phyloP scores from a whole-genome alignment of 352 stramenopile genomes.

The Pythium volutum region DNA sequence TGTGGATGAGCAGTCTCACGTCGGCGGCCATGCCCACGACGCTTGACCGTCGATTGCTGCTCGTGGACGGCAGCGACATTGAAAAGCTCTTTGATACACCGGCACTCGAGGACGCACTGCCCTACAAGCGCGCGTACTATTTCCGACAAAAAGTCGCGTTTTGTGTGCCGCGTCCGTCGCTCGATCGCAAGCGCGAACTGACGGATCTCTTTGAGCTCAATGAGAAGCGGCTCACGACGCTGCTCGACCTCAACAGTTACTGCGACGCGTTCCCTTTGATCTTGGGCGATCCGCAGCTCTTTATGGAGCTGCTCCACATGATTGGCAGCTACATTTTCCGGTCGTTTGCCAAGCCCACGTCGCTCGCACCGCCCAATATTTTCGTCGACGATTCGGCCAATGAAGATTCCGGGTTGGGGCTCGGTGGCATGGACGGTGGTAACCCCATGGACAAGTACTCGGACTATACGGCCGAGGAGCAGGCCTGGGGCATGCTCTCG shows the following conservation, averaged over 20 bases:
- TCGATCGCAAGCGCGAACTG: slow-evolving; percentile 39
- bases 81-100: slow-evolving; percentile 78
- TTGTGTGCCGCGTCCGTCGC: slow-evolving; percentile 51
- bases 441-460: slow-evolving; percentile 85
- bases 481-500: slow-evolving; percentile 77
- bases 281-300: slow-evolving; percentile 75
- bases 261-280: slow-evolving; percentile 83
- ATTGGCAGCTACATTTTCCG: slow-evolving; percentile 84
- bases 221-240: slow-evolving; percentile 75
- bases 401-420: slow-evolving; percentile 34
- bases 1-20: slow-evolving; percentile 86
- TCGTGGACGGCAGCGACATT: slow-evolving; percentile 46
- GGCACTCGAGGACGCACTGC: slow-evolving; percentile 70
- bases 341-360: slow-evolving; percentile 52
- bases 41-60: slow-evolving; percentile 61
- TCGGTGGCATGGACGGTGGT: slow-evolving; percentile 36
- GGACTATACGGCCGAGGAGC: slow-evolving; percentile 80
- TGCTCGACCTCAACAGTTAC: slow-evolving; percentile 85
- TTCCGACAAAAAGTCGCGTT: slow-evolving; percentile 86
- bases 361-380: slow-evolving; percentile 62
- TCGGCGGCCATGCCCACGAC: slow-evolving; percentile 77
- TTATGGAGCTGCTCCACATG: slow-evolving; percentile 75
- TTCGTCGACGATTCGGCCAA: slow-evolving; percentile 80
- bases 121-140: slow-evolving; percentile 83
- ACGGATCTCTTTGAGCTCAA: slow-evolving; percentile 84